phyloP scores from a whole-genome alignment of 345 rosid species.

The Eucalyptus microcorys region DNA sequence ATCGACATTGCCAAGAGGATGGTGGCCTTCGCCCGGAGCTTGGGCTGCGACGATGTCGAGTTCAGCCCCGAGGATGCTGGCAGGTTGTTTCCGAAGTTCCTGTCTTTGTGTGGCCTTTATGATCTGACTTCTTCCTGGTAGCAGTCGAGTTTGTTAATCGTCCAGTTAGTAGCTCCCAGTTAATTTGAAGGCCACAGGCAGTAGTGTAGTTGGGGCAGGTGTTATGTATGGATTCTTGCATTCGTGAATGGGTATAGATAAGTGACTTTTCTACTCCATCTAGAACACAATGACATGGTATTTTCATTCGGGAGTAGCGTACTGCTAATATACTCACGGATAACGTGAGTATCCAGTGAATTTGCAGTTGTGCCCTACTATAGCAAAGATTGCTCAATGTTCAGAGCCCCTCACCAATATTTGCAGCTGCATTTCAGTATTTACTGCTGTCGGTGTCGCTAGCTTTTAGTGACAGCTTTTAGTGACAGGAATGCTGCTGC shows the following conservation, averaged over 20 bases:
- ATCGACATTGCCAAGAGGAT: conserved; percentile 62
- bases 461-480: neutral
- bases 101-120: neutral
- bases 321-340: neutral
- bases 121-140: neutral
- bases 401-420: neutral
- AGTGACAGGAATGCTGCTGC: neutral
- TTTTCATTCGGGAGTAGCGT: no score
- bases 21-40: conserved; percentile 66
- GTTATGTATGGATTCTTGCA: no score
- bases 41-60: conserved; percentile 89
- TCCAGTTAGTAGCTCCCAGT: neutral
- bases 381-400: neutral
- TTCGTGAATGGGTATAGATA: no score
- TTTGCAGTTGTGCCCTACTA: neutral
- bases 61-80: conserved; percentile 98
- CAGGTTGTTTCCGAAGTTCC: conserved; percentile 21
- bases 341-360: neutral
- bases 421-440: neutral
- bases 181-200: neutral
- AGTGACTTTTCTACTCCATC: no score
- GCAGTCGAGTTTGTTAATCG: neutral
- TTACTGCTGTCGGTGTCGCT: neutral
- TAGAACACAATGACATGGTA: no score
- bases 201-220: neutral